phyloP scores from a whole-genome alignment of 2,329 filamentous ascomycete species.

The Trichoderma citrinoviride region DNA sequence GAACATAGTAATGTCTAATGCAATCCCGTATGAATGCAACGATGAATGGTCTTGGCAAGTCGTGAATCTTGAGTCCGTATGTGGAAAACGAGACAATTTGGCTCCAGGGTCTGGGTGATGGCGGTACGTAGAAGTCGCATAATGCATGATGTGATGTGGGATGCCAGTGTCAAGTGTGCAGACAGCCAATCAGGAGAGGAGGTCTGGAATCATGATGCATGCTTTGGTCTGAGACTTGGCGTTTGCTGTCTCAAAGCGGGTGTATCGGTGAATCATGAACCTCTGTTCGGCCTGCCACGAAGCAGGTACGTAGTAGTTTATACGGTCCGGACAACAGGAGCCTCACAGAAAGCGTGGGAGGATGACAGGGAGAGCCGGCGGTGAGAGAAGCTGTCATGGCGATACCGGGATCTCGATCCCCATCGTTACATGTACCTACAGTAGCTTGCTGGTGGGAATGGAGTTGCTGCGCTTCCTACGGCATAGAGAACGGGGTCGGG shows the following conservation, averaged over 20 bases:
- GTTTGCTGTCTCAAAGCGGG: not conserved
- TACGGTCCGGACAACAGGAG: not conserved
- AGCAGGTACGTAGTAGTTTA: not conserved
- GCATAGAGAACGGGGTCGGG: too few species aligned
- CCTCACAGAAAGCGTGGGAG: not conserved
- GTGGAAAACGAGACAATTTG: not conserved
- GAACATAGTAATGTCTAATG: not conserved
- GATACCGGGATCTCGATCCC: constrained; percentile 8
- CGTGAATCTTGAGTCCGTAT: not conserved
- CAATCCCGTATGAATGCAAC: not conserved
- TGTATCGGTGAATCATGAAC: not conserved
- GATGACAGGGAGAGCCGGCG: constrained; percentile 20
- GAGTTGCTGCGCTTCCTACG: too few species aligned
- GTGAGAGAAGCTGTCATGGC: not conserved
- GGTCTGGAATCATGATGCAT: constrained; percentile 2
- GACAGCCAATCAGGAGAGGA: not conserved
- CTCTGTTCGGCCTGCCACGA: not conserved
- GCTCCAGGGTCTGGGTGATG: not conserved
- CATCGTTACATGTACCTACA: not conserved
- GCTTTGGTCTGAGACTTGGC: not conserved
- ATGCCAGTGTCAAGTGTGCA: not conserved
- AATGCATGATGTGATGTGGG: constrained; percentile 9
- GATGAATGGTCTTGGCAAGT: not conserved
- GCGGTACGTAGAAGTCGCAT: not conserved
- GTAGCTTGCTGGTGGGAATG: not conserved